Evolutionary conservation across 2,329 filamentous ascomycete species (phyloP).

Genomic region (Xylaria sp.): DNA sequence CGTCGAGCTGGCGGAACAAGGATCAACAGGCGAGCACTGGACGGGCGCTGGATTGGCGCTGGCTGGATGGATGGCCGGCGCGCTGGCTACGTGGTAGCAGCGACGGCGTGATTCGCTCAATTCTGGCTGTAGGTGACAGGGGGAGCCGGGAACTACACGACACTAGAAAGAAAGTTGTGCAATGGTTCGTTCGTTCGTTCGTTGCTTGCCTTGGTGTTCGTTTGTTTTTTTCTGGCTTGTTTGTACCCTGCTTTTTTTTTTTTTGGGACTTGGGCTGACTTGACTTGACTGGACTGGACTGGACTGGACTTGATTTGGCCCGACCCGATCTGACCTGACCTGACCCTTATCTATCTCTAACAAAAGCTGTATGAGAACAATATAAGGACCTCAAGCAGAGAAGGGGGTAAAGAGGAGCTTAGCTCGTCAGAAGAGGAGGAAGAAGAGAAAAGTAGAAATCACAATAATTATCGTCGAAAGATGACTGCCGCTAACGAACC

Average conservation of each 20-base stretch:
- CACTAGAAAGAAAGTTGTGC: constrained; percentile 17
- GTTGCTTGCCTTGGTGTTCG: constrained; percentile 15
- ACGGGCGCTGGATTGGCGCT: neutral
- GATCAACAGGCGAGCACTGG: constrained; percentile 27
- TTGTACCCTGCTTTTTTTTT: constrained; percentile 15
- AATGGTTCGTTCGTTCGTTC: constrained; percentile 31
- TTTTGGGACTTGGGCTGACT: neutral
- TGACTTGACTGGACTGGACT: neutral
- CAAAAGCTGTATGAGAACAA: constrained; percentile 15
- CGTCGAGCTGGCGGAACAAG: constrained; percentile 39
- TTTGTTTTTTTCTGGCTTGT: constrained; percentile 22
- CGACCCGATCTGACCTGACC: neutral
- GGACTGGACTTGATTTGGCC: neutral
- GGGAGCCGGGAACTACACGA: constrained; percentile 12
- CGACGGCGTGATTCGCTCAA: constrained; percentile 23
- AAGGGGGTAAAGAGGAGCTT: constrained; percentile 4
- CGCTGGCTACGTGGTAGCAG: constrained; percentile 38
- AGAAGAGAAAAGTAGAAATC: neutral
- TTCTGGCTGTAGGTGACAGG: neutral
- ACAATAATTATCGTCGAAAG: constrained; percentile 21
- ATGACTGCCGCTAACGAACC: constrained; percentile 28
- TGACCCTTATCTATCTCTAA: neutral
- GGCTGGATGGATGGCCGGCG: constrained; percentile 28
- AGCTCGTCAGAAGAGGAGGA: constrained; percentile 15
- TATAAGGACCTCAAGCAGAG: neutral